Conservation (phyloP, 1,139 yeast genomes). For the Yamadazyma triangularis region DNA sequence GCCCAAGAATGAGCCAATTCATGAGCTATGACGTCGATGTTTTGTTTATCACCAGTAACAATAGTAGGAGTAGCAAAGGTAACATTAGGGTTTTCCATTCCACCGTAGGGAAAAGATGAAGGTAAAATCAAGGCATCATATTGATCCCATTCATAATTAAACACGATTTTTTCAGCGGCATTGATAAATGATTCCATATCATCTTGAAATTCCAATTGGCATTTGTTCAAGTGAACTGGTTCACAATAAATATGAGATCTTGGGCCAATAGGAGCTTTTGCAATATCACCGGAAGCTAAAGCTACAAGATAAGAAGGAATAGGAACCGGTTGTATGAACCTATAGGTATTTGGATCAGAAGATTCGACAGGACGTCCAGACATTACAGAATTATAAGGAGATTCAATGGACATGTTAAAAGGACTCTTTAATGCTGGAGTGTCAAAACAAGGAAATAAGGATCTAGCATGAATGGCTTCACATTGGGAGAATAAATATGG, state of each 20-base stretch:
- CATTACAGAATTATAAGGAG: constrained; percentile 65
- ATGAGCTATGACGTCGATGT: constrained; percentile 86
- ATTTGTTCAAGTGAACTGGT: constrained; percentile 61
- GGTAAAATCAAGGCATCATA: constrained; percentile 83
- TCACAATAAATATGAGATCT: constrained; percentile 81
- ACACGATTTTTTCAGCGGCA: constrained; percentile 78
- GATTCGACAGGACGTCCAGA: constrained; percentile 51
- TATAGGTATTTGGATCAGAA: constrained; percentile 21
- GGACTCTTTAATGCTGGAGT: constrained; percentile 81
- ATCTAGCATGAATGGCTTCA: constrained; percentile 88
- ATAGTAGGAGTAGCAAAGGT: constrained; percentile 91
- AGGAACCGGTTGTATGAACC: constrained; percentile 71
- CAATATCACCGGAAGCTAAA: constrained; percentile 79
- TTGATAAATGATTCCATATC: constrained; percentile 78
- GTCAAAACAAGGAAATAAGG: constrained; percentile 86
- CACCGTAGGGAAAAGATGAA: constrained; percentile 86
- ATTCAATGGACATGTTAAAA: constrained; percentile 54
- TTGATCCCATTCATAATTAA: constrained; percentile 79
- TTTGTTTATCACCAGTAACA: constrained; percentile 79
- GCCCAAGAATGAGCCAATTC: constrained; percentile 93
- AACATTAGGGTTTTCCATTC: constrained; percentile 92
- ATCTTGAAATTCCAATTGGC: constrained; percentile 74
- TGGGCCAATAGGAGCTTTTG: constrained; percentile 72
- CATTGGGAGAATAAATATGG: constrained; percentile 88
- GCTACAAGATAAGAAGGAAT: constrained; percentile 84